phyloP scores from a whole-genome alignment of 352 stramenopile species.

The Halophytophthora batemanensis region DNA sequence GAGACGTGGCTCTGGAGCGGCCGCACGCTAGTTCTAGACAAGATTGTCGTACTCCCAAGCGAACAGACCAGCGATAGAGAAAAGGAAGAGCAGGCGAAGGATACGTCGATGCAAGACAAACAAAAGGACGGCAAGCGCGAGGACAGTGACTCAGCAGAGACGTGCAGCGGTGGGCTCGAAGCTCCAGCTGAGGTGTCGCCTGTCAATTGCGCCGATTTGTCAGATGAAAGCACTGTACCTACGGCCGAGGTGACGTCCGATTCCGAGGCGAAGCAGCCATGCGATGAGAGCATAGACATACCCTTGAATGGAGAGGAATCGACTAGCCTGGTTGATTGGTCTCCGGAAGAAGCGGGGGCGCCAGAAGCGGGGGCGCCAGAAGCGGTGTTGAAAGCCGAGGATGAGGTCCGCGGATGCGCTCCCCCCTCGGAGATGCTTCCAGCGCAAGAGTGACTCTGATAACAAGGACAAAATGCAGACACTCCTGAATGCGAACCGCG shows the following conservation, averaged over 20 bases:
- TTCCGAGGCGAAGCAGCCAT: constrained; percentile 6
- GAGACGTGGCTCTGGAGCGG: constrained; percentile 68
- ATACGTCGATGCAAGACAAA: constrained; percentile 3
- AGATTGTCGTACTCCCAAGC: constrained; percentile 37
- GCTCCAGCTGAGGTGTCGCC: no score
- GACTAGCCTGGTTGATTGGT: background rate
- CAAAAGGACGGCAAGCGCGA: background rate
- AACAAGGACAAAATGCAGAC: no score
- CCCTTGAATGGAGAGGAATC: background rate
- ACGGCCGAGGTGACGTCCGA: background rate
- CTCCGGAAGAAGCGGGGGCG: background rate
- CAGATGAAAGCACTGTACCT: background rate
- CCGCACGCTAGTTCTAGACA: constrained; percentile 58
- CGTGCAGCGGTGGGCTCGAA: background rate
- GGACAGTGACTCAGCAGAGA: background rate
- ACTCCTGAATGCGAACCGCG: no score
- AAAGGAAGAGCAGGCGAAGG: background rate
- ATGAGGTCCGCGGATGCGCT: constrained; percentile 20
- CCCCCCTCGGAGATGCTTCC: background rate
- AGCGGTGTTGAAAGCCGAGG: constrained; percentile 7
- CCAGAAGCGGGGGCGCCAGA: background rate
- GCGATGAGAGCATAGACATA: constrained; percentile 6
- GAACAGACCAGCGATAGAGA: constrained; percentile 10
- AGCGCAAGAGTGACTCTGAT: no score
- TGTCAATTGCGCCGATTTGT: background rate